A percentile compares a stretch with the other conserved stretches of the same genome.
These are phyloP conservation scores for Ustilaginoidea virens DNA, from an alignment of 2,329 filamentous ascomycete species.

Conservation along the genomic window DNA sequence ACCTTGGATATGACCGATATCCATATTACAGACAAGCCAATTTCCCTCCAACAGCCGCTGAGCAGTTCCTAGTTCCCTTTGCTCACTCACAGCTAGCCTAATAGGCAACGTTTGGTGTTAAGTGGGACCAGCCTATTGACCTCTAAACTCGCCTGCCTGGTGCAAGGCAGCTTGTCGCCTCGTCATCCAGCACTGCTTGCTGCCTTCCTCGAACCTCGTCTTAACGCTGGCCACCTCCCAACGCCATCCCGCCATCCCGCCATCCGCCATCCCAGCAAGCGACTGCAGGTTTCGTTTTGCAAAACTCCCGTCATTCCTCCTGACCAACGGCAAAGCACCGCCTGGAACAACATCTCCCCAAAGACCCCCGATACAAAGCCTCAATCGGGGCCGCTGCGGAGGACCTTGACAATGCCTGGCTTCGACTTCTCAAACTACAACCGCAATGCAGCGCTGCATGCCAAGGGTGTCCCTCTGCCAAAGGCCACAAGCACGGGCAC, in stretches of 20 bases:
- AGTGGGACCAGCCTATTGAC: too few species aligned
- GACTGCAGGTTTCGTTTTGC: too few species aligned
- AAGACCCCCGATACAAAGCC: not conserved
- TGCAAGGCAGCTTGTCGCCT: slow-evolving; percentile 36
- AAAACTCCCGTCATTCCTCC: too few species aligned
- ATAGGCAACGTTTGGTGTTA: too few species aligned
- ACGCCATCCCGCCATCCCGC: not conserved
- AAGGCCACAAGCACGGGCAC: slow-evolving; percentile 98
- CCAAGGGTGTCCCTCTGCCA: slow-evolving; percentile 81
- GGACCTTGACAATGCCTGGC: slow-evolving; percentile 53
- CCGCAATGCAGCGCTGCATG: slow-evolving; percentile 92
- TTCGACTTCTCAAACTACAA: slow-evolving; percentile 99
- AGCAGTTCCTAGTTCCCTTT: too few species aligned
- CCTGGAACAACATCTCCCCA: not conserved
- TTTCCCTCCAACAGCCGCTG: too few species aligned
- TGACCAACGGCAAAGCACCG: too few species aligned
- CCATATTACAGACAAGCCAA: too few species aligned
- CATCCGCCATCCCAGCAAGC: not conserved
- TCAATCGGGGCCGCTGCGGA: slow-evolving; percentile 2
- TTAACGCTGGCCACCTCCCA: slow-evolving; percentile 3
- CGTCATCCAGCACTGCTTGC: slow-evolving; percentile 33
- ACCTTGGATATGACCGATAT: too few species aligned
- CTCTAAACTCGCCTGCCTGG: slow-evolving; percentile 5
- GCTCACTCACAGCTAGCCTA: too few species aligned
- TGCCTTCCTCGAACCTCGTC: slow-evolving; percentile 3